These are phyloP conservation scores for Penicillium paneum DNA, from an alignment of 2,329 filamentous ascomycete species.

Conservation along the genomic window DNA sequence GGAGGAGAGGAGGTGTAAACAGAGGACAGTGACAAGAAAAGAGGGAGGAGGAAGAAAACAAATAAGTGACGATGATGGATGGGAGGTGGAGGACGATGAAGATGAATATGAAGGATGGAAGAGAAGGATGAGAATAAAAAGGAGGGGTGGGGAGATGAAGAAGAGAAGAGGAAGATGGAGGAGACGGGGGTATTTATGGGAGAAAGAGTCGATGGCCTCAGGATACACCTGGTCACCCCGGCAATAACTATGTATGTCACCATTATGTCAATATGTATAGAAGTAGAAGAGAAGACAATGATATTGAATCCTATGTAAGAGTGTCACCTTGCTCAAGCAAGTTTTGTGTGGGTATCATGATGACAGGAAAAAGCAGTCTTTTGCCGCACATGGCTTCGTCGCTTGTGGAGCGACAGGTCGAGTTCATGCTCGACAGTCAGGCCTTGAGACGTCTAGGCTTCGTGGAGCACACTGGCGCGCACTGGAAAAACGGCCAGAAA, in stretches of 20 bases:
- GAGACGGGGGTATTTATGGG: background rate
- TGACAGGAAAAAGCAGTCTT: slow-evolving; percentile 4
- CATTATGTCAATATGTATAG: background rate
- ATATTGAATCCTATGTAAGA: slow-evolving; percentile 6
- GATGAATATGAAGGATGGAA: background rate
- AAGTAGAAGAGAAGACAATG: background rate
- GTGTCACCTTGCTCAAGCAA: slow-evolving; percentile 8
- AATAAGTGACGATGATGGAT: background rate
- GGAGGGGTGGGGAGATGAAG: slow-evolving; percentile 1
- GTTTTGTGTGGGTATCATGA: slow-evolving; percentile 7
- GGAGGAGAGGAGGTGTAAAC: background rate
- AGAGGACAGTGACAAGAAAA: background rate
- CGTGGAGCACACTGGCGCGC: slow-evolving; percentile 4
- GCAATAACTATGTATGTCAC: background rate
- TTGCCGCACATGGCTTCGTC: slow-evolving; percentile 1
- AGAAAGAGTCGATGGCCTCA: background rate
- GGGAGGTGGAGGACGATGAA: background rate
- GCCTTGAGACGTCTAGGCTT: background rate
- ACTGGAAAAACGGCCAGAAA: slow-evolving; percentile 8
- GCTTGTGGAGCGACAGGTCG: background rate
- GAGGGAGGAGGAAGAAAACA: background rate
- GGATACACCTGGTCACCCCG: background rate
- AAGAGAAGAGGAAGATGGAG: background rate
- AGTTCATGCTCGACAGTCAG: slow-evolving; percentile 5
- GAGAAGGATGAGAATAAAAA: background rate